Base-by-base conservation (phyloP, 129 eudicot species). In the Logfia minima region DNA sequence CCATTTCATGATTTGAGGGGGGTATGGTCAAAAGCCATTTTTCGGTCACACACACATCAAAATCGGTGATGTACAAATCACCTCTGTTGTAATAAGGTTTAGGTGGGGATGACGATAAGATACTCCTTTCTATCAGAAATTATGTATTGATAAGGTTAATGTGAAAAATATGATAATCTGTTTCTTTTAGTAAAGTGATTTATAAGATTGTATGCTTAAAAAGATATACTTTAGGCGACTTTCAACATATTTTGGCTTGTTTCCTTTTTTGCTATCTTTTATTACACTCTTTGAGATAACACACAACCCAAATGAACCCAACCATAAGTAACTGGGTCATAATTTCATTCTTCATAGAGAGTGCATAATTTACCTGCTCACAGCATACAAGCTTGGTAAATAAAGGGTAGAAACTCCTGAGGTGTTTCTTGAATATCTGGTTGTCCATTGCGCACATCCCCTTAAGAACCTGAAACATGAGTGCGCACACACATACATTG, bases 341-440 rank as follows among this genome's bases (percentile, higher is more conserved):
- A 56, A 5, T 17, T 8, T 62, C 5, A 43, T 5, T 71, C 23
- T 56, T 62, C 31, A 22, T 19, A 16, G 6, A 37, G 58, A 18
- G 56, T 55, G 32, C n/a, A 63, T 70, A 70, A 72, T 70, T 81
- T 88, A 94, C 99, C 99, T 89, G 99, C 84, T 94, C 99, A 66
- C 97, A 91, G 92, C 97, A 91, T 75, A 94, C 93, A 78, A 94
- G 99, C 79, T 86, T 91, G 69, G 99, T 91, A 70, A 94, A 88
- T 51, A 91, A 78, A 65, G 99, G 99, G 69, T 94, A 94, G 78
- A 94, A 94, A 77, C 91, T 90, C 74, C 89, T 86, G 23, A 94
- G 89, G 83, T 94, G 93, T 69, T 82, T 91, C 71, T 81, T 83
- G 90, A 94, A 94, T 56, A 94, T 89, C 75, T 79, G 85, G 71